A percentile compares a stretch with the other conserved stretches of the same genome.
Evolutionary conservation across 768 basidiomycete species (phyloP).

Genomic region (Termitomyces sp.): DNA sequence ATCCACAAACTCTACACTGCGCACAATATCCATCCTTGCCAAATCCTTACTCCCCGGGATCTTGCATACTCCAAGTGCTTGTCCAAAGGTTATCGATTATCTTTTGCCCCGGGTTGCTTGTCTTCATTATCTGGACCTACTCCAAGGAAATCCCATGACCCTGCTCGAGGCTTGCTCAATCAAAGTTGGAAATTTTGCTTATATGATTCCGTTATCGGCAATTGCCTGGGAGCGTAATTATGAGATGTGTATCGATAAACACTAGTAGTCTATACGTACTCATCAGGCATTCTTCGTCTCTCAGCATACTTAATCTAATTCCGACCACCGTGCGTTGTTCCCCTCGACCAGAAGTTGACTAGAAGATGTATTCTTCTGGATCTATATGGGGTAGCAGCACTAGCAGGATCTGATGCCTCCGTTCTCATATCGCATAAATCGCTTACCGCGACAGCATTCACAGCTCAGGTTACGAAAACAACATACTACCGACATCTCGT

Average conservation of each 20-base stretch:
- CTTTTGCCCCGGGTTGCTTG: too few species aligned
- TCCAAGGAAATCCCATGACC: not conserved
- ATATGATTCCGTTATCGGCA: not conserved
- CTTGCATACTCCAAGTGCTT: too few species aligned
- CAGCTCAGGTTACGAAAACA: not conserved
- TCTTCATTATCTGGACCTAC: too few species aligned
- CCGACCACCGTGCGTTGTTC: not conserved
- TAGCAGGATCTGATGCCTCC: not conserved
- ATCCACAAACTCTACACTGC: not conserved
- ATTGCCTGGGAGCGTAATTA: not conserved
- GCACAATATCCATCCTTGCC: not conserved
- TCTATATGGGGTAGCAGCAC: not conserved
- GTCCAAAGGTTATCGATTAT: too few species aligned
- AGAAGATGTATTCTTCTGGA: not conserved
- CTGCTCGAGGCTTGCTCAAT: not conserved
- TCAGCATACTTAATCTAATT: not conserved
- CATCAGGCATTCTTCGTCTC: not conserved
- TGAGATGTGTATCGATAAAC: not conserved
- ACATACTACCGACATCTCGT: not conserved
- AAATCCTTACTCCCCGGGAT: not conserved
- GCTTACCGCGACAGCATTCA: not conserved
- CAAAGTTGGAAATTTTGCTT: too few species aligned
- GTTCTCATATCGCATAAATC: not conserved
- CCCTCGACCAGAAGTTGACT: not conserved
- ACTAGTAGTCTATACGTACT: not conserved